Evolutionary conservation across 148 eudicot genomes (phyloP).

Genomic region (Polygonum aviculare): DNA sequence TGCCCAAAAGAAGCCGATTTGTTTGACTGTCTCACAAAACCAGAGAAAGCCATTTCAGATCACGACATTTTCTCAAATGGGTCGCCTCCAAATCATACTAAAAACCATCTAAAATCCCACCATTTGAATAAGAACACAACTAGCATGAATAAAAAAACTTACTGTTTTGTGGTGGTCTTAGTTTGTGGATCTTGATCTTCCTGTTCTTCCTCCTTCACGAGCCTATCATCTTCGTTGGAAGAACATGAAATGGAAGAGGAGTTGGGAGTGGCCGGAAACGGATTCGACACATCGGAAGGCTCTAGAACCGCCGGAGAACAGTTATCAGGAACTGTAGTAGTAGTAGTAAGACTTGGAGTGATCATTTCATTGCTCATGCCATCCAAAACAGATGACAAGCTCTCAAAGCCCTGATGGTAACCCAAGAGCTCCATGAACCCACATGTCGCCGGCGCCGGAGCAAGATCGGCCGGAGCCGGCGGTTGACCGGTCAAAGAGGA

Average conservation of each 20-base stretch:
- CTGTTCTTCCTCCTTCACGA: slow-evolving; percentile 2
- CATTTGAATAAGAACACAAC: background rate
- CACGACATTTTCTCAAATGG: slow-evolving; percentile 7
- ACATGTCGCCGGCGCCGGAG: slow-evolving; percentile 1
- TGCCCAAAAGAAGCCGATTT: background rate
- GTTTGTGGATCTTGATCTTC: slow-evolving; percentile 11
- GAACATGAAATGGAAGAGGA: slow-evolving; percentile 45
- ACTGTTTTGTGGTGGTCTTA: background rate
- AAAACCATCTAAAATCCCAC: background rate
- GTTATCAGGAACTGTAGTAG: background rate
- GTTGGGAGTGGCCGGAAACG: slow-evolving; percentile 46
- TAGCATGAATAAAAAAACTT: background rate
- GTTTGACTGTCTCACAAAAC: background rate
- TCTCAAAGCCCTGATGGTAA: slow-evolving; percentile 31
- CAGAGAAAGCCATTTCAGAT: background rate
- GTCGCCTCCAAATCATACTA: background rate
- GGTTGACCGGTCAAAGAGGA: background rate
- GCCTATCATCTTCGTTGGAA: slow-evolving; percentile 17
- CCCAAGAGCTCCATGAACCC: slow-evolving; percentile 80
- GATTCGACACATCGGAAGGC: slow-evolving; percentile 23
- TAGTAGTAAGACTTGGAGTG: background rate
- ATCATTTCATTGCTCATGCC: background rate
- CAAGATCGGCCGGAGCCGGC: background rate
- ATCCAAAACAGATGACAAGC: slow-evolving; percentile 1
- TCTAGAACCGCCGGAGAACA: slow-evolving; percentile 4